Evolutionary conservation across 371 early-diverging fungal species (phyloP).

Genomic region (Mycotypha africana): DNA sequence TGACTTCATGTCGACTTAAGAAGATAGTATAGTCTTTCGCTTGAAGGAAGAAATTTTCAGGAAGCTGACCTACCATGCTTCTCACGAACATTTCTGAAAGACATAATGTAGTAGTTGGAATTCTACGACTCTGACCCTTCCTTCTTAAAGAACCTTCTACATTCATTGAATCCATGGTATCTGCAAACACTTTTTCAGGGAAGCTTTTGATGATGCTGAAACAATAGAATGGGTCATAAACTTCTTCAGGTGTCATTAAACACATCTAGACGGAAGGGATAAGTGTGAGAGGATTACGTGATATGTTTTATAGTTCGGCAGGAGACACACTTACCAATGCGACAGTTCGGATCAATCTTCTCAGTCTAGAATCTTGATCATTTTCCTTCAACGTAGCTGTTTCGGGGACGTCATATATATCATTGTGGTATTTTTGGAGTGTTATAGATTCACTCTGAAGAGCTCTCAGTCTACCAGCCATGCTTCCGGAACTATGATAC

Average conservation of each 20-base stretch:
- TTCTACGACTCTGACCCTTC: constrained; percentile 25
- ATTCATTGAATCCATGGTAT: constrained; percentile 15
- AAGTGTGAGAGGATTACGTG: no score
- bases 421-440: neutral
- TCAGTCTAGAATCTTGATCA: constrained; percentile 1
- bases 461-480: constrained; percentile 18
- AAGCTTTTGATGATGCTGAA: constrained; percentile 30
- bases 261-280: constrained; percentile 41
- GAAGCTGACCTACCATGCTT: constrained; percentile 12
- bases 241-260: constrained; percentile 47
- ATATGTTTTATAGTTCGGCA: no score
- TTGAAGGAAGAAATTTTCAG: constrained; percentile 19
- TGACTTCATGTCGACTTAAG: constrained; percentile 1
- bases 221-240: constrained; percentile 40
- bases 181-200: constrained; percentile 10
- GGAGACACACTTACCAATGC: constrained; percentile 24
- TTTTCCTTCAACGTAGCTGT: neutral
- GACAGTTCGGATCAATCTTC: constrained; percentile 17
- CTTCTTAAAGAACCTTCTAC: constrained; percentile 20
- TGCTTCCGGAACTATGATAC: no score
- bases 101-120: constrained; percentile 41
- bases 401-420: neutral
- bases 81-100: constrained; percentile 27
- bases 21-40: constrained; percentile 22
- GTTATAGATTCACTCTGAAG: constrained; percentile 7